Evolutionary conservation across 1,284 basidiomycete species (phyloP).

Genomic region (Apiotrichum domesticum): DNA sequence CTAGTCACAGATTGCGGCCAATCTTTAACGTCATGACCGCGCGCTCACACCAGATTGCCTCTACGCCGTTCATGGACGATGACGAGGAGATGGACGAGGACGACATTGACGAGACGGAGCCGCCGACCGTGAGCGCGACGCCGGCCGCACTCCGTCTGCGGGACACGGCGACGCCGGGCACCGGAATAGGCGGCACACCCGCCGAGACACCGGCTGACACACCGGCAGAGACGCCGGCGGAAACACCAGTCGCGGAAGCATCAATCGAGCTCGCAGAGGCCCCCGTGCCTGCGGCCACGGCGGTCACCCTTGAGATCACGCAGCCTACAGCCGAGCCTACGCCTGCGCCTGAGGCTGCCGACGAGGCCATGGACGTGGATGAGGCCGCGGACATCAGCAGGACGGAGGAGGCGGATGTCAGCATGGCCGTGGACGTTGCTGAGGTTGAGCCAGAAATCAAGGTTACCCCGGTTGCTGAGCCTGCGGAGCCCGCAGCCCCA

Average conservation of each 20-base stretch:
- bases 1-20: too few relatives aligned
- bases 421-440: not conserved
- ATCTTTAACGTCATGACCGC: too few relatives aligned
- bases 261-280: too few relatives aligned
- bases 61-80: constrained; percentile 14
- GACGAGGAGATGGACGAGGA: constrained; percentile 8
- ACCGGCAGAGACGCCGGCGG: not conserved
- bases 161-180: not conserved
- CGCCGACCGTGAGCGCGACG: constrained; percentile 11
- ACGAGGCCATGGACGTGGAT: not conserved
- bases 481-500: not conserved
- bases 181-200: constrained; percentile 3
- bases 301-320: not conserved
- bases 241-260: not conserved
- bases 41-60: constrained; percentile 1
- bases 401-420: not conserved
- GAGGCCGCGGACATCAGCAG: not conserved
- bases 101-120: constrained; percentile 8
- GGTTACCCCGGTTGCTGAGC: not conserved
- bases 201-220: not conserved
- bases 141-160: constrained; percentile 2
- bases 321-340: not conserved
- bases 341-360: not conserved
- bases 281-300: not conserved
- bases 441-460: not conserved